phyloP scores from a whole-genome alignment of 805 yeast genomes.

The Sugiyamaella marilandica region DNA sequence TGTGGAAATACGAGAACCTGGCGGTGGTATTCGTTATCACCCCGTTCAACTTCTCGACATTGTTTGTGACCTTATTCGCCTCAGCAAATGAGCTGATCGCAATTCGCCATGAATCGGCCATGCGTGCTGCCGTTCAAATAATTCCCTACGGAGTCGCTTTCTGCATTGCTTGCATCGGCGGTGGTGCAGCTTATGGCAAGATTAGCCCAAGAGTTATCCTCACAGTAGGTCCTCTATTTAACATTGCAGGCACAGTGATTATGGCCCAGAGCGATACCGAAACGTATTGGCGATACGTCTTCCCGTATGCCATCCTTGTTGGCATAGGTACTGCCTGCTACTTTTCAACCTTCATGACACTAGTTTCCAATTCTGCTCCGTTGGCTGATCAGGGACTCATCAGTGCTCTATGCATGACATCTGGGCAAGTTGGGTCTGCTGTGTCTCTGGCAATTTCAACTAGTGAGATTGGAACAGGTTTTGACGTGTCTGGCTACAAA shows the following conservation, averaged over 20 bases:
- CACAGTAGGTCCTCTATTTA: conserved; percentile 15
- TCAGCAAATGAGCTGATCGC: conserved; percentile 29
- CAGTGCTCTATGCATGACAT: conserved; percentile 36
- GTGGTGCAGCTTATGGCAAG: conserved; percentile 22
- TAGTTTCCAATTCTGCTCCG: conserved; percentile 35
- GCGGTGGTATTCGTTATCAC: conserved; percentile 23
- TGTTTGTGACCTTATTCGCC: conserved; percentile 23
- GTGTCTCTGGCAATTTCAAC: conserved; percentile 29
- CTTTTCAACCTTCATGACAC: conserved; percentile 34
- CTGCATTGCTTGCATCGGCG: conserved; percentile 28
- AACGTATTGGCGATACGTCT: conserved; percentile 32
- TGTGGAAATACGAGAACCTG: conserved; percentile 29
- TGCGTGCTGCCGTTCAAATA: conserved; percentile 36
- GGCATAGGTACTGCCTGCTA: conserved; percentile 32
- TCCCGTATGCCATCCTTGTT: conserved; percentile 25
- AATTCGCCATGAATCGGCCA: conserved; percentile 29
- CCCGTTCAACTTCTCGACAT: conserved; percentile 22
- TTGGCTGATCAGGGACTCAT: conserved; percentile 38
- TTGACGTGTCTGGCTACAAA: conserved; percentile 5
- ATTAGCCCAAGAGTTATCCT: conserved; percentile 3
- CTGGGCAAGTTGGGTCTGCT: conserved; percentile 34
- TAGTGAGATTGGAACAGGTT: conserved; percentile 16
- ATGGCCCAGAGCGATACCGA: conserved; percentile 24
- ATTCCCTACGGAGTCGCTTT: conserved; percentile 35
- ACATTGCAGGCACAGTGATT: conserved; percentile 25